Evolutionary conservation across 2,329 filamentous ascomycete species (phyloP), one percentile per base, ranked within the genome.

Genomic region (Magnaporthiopsis rhizophila): DNA sequence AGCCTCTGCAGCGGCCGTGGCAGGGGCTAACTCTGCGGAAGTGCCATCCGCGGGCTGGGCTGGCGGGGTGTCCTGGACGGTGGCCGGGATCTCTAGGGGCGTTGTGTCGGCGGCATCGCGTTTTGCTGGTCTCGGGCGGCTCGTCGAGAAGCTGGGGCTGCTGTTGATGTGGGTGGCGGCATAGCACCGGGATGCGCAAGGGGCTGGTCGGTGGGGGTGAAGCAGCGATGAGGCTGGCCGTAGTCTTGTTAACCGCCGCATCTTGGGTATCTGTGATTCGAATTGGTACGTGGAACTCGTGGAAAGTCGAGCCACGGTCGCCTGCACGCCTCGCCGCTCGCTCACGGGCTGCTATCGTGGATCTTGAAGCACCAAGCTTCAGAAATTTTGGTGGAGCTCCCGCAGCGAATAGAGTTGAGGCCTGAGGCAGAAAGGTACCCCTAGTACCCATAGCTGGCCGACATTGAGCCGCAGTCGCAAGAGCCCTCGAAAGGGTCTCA

Each of bases 201-300:
- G 26, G 45, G 56, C 34, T 15, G 61, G 56, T 2, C 15, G 58
- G 32, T 24, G 58, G 21, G 32, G 26, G 58, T 15, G 58, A 34
- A 58, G 28, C 50, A 62, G 53, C 36, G 58, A 59, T 58, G 62
- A 30, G 18, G 68, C 64, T 59, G 53, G 64, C 70, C 73, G 71
- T 67, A 75, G 68, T 67, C 75, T 72, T 65, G 76, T 70, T 77
- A 80, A 74, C 72, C 79, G 77, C 65, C 78, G 72, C 78, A 81
- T 80, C 68, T 67, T 73, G 24, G 2, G 24, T n/a, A 21, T 53
- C 45, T 53, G 45, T n/a, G 21, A n/a, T 53, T 53, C 30, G 15
- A 62, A 56, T 62, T 62, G 36, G 11, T 56, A 36, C 34, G 50
- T 53, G 45, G 3, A 21, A n/a, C 45, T 53, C 45, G 45, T n/a